Conservation (phyloP, 345 rosid species). For the Raphanus raphanistrum region DNA sequence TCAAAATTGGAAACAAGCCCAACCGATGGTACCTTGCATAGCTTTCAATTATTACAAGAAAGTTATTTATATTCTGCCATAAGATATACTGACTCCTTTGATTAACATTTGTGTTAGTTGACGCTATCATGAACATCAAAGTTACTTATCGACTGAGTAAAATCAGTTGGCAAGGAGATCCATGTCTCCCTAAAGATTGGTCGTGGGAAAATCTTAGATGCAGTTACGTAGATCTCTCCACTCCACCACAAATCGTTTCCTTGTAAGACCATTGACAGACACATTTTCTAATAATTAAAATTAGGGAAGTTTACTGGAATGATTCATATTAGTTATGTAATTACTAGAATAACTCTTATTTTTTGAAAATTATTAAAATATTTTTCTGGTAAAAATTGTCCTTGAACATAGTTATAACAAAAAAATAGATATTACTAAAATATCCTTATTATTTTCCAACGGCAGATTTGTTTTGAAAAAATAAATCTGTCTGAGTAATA, state of each 20-base stretch:
- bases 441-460: too few relatives aligned
- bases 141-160: slow-evolving; percentile 33
- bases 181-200: slow-evolving; percentile 37
- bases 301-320: too few relatives aligned
- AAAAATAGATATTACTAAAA: too few relatives aligned
- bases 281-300: neutral
- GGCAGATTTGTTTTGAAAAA: too few relatives aligned
- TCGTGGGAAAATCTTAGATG: slow-evolving; percentile 46
- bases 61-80: neutral
- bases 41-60: neutral
- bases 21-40: slow-evolving; percentile 31
- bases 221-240: slow-evolving; percentile 2
- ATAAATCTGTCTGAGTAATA: too few relatives aligned
- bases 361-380: too few relatives aligned
- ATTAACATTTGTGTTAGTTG: neutral
- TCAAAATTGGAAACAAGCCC: slow-evolving; percentile 11
- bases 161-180: slow-evolving; percentile 54
- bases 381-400: too few relatives aligned
- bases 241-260: slow-evolving; percentile 36
- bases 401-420: too few relatives aligned
- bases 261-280: neutral
- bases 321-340: too few relatives aligned
- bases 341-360: too few relatives aligned
- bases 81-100: neutral
- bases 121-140: slow-evolving; percentile 45